Evolutionary conservation across 2,329 filamentous ascomycete genomes (phyloP), one percentile per base, ranked within the genome.

Genomic region (Cladosporium sp.): DNA sequence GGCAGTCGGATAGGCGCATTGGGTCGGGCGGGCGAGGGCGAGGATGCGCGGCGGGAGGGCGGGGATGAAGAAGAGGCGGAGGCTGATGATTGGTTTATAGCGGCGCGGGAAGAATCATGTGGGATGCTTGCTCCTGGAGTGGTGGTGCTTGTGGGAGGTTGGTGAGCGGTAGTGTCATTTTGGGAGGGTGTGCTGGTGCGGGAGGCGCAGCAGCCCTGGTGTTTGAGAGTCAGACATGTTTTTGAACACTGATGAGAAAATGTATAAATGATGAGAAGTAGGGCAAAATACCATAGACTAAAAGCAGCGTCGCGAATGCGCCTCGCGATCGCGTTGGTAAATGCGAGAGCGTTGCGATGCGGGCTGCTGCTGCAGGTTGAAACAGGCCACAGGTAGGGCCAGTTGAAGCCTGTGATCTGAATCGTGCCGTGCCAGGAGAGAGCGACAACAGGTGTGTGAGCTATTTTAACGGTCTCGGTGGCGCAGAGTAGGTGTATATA

Each of bases 1-100:
- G 73, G n/a, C 67, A 73, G 72, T 16, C 70, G 72, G 5, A 56
- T 28, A 21, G 63, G 55, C n/a, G 33, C 50, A 28, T 57, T 58
- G 2, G 62, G 46, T 10, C 53, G 40, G 28, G 29, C 29, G 23
- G 52, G 40, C 11, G 62, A 44, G 28, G 50, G 31, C 10, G 60
- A 63, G 11, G 56, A 59, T 21, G 53, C 11, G 40, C 40, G 46
- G 14, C 55, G 53, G n/a, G 53, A 59, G n/a, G 52, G 35, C 18
- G 52, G 55, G 5, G 23, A 23, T 21, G 62, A 58, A 28, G 44
- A 31, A 2, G 62, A 65, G n/a, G 46, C 37, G 11, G 62, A 57
- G n/a, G 46, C 26, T 3, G 62, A 57, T 16, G 49, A 23, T 14
- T 60, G 63, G 63, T 65, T 65, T 65, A 65, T 65, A 12, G 62